Conservation (phyloP, 352 stramenopile genomes). For the Elongisporangium anandrum region DNA sequence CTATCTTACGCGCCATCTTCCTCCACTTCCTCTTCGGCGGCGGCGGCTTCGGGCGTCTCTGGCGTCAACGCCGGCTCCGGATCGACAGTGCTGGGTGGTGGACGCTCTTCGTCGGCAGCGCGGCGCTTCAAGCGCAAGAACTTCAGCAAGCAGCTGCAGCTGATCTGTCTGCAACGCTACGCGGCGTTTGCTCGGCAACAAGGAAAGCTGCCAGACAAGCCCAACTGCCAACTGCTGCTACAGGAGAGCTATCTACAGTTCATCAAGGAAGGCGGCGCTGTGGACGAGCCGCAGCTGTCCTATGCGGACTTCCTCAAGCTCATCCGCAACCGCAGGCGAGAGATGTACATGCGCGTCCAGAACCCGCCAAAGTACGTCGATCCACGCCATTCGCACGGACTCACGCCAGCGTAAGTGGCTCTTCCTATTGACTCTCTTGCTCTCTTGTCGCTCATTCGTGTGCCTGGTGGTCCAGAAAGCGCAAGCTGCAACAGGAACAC, state of each 20-base stretch:
- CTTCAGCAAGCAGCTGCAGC: constrained; percentile 64
- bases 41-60: not conserved
- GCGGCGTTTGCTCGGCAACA: constrained; percentile 30
- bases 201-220: constrained; percentile 34
- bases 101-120: constrained; percentile 1
- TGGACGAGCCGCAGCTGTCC: constrained; percentile 42
- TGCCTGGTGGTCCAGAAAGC: constrained; percentile 18
- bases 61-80: not conserved
- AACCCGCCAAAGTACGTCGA: constrained; percentile 9
- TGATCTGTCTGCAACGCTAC: constrained; percentile 56
- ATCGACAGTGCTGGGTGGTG: not conserved
- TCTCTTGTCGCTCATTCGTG: not conserved
- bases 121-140: constrained; percentile 59
- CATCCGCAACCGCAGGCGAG: constrained; percentile 58
- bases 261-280: constrained; percentile 35
- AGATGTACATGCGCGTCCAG: constrained; percentile 42
- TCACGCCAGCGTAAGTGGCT: constrained; percentile 21
- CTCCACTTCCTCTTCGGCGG: not conserved
- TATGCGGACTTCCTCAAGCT: constrained; percentile 64
- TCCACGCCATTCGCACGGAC: not conserved
- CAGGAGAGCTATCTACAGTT: constrained; percentile 54
- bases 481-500: constrained; percentile 44
- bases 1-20: not conserved
- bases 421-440: not conserved
- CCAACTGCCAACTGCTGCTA: constrained; percentile 43